Conservation (phyloP, 768 basidiomycete genomes). For the Pisolithus orientalis region DNA sequence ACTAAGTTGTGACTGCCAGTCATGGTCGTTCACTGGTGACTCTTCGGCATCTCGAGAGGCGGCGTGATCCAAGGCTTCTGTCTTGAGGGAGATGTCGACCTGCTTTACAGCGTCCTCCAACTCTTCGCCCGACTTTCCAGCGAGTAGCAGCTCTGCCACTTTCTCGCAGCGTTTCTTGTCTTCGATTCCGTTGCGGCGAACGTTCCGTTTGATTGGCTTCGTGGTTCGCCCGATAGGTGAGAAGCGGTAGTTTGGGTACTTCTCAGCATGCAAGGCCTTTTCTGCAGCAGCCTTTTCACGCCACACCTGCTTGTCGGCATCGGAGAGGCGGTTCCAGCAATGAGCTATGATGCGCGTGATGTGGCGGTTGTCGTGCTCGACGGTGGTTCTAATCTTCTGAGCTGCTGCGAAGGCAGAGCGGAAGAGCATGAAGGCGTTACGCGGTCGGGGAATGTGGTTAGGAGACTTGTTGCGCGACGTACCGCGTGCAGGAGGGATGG, state of each 20-base stretch:
- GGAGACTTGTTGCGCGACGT: conserved; percentile 28
- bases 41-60: neutral
- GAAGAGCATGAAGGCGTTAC: conserved; percentile 51
- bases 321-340: conserved; percentile 49
- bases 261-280: conserved; percentile 41
- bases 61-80: neutral
- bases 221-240: conserved; percentile 38
- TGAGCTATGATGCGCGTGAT: conserved; percentile 52
- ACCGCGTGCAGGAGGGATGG: conserved; percentile 23
- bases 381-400: conserved; percentile 38
- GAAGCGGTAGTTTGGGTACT: conserved; percentile 53
- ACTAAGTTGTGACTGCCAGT: neutral
- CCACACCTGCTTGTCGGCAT: conserved; percentile 46
- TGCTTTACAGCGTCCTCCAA: conserved; percentile 38
- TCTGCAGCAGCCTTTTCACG: conserved; percentile 44
- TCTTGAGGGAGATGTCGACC: conserved; percentile 17
- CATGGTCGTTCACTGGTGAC: neutral
- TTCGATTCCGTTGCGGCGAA: conserved; percentile 42
- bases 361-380: conserved; percentile 53
- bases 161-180: conserved; percentile 45
- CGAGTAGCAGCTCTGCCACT: conserved; percentile 44
- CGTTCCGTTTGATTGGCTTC: conserved; percentile 43
- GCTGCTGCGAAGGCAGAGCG: conserved; percentile 53
- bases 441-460: conserved; percentile 36
- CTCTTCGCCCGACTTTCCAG: conserved; percentile 45